phyloP scores from a whole-genome alignment of 352 stramenopile species.

The Aphanomyces cochlioides region DNA sequence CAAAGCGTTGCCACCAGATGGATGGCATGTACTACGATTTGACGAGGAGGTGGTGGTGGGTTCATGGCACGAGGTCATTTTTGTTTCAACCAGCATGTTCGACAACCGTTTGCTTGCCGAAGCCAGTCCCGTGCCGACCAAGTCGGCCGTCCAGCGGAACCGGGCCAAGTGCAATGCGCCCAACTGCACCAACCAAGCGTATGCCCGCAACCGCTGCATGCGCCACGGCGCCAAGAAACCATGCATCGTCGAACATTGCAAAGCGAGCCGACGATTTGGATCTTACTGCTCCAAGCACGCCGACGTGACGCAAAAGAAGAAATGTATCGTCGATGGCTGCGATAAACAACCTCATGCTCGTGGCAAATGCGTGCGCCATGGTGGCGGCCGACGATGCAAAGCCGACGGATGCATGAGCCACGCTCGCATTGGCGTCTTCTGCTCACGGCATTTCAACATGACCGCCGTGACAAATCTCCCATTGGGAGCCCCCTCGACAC shows the following conservation, averaged over 20 bases:
- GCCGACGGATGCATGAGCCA: slow-evolving; percentile 6
- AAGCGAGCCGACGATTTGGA: not conserved
- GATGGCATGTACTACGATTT: too few species aligned
- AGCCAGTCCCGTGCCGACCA: not conserved
- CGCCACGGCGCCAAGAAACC: slow-evolving; percentile 23
- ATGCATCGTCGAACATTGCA: not conserved
- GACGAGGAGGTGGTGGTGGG: too few species aligned
- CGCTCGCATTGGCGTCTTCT: slow-evolving; percentile 1
- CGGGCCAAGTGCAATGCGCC: slow-evolving; percentile 1
- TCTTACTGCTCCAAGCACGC: slow-evolving; percentile 11
- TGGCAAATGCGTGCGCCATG: slow-evolving; percentile 11
- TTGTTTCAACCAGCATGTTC: too few species aligned
- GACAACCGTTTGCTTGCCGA: too few species aligned
- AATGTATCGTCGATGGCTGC: not conserved
- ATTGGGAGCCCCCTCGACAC: too few species aligned
- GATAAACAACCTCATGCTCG: not conserved
- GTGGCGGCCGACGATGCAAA: slow-evolving; percentile 1
- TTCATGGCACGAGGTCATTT: too few species aligned
- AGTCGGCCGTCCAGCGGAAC: slow-evolving; percentile 11
- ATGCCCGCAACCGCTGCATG: slow-evolving; percentile 22
- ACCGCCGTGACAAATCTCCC: too few species aligned
- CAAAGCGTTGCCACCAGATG: too few species aligned
- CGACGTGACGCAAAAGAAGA: slow-evolving; percentile 6
- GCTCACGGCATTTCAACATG: not conserved
- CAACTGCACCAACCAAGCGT: slow-evolving; percentile 21